Evolutionary conservation across 805 yeast species (phyloP), one percentile per base, ranked within the genome.

Genomic region (Gaillardinia entomophila): DNA sequence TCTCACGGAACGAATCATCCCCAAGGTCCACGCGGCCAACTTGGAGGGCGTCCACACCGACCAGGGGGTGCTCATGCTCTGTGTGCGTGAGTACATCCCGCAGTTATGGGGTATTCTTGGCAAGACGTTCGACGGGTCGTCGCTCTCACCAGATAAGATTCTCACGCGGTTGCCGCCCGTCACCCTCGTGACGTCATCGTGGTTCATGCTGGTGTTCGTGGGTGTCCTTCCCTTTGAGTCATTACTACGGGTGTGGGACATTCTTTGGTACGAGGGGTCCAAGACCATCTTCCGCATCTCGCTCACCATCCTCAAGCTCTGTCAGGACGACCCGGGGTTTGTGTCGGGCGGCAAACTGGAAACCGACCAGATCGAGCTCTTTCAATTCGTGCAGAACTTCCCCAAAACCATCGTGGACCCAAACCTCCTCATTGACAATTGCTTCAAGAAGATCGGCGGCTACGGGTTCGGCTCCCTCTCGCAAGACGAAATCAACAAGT

Each of bases 151-250:
- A 22, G 68, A 57, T 46, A 68, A 72, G 48, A 79, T 85, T 38
- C 67, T 90, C 20, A 69, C 76, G 12, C 80, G 82, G 43, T 60
- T 89, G 27, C 97, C 98, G 1, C 95, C 97, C 2, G 73, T 92
- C 3, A 84, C 96, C 1, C 68, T 92, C 28, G 92, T 95, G 44
- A 92, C 97, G 1, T 90, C 96, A 0, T 79, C 95, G 34, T 92
- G 98, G 98, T 92, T 92, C 52, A 90, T 92, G 97, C 84, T 96
- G 47, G 75, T 86, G n/a, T 92, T 84, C 58, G 87, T 92, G 23
- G 96, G 95, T 0, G 77, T 82, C 1, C 58, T 92, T 16, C 98
- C 98, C 0, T 77, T 87, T 15, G 97, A 92, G 50, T 75, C 94
- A 0, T 82, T 87, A 6, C 62, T 92, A 27, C 64, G 97, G 35